Conservation (phyloP, 495 filamentous ascomycete species). For the Rusavskia elegans region DNA sequence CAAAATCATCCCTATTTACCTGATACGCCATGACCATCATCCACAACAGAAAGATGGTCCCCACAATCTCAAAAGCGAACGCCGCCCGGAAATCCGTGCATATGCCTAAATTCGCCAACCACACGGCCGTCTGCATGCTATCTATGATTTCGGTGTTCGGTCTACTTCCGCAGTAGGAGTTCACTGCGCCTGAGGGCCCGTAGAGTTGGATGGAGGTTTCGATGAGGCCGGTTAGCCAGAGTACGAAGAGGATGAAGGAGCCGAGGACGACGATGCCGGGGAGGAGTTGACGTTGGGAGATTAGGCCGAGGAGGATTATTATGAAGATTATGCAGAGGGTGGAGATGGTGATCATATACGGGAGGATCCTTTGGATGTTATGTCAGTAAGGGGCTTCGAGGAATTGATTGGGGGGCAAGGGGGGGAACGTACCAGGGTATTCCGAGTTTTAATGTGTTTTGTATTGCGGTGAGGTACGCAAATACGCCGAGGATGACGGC, state of each 20-base stretch:
- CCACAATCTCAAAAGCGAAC: conserved; percentile 55
- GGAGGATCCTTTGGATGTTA: conserved; percentile 57
- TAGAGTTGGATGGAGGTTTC: conserved; percentile 83
- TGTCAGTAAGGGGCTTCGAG: neutral
- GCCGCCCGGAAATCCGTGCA: conserved; percentile 44
- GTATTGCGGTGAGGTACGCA: conserved; percentile 65
- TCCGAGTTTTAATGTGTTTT: conserved; percentile 49
- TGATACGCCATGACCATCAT: conserved; percentile 88
- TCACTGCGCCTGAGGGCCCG: conserved; percentile 58
- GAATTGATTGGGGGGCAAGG: neutral
- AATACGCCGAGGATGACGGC: conserved; percentile 77
- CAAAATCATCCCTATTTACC: conserved; percentile 52
- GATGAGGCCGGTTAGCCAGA: conserved; percentile 86
- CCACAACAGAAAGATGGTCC: conserved; percentile 76
- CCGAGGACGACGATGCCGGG: conserved; percentile 80
- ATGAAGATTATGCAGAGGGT: conserved; percentile 62
- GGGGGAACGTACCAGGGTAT: conserved; percentile 60
- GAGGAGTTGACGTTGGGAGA: conserved; percentile 62
- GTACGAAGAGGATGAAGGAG: conserved; percentile 83
- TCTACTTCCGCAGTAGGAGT: conserved; percentile 53
- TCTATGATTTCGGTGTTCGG: conserved; percentile 4
- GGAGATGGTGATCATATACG: conserved; percentile 68
- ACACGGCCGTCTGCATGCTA: conserved; percentile 48
- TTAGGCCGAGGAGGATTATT: conserved; percentile 51
- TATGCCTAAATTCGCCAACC: conserved; percentile 44